Conservation (phyloP, 2,329 filamentous ascomycete species). For the Dactylellina leptospora region DNA sequence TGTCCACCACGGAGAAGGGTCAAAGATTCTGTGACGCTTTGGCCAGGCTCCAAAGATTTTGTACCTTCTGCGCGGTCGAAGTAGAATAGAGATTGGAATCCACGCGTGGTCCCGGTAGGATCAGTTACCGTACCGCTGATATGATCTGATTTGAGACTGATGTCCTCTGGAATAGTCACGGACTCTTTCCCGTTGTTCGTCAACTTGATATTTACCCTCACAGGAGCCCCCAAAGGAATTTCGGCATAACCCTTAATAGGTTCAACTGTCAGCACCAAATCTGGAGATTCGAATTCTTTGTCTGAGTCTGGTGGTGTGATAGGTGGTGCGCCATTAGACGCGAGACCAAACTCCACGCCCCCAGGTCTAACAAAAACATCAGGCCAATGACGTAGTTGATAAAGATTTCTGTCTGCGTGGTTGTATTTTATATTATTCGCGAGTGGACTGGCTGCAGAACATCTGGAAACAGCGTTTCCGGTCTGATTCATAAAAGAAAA, state of each 20-base stretch:
- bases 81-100: constrained; percentile 21
- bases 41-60: neutral
- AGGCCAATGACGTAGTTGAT: constrained; percentile 26
- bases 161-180: neutral
- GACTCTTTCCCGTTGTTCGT: constrained; percentile 3
- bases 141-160: constrained; percentile 20
- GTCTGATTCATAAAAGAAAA: constrained; percentile 26
- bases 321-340: neutral
- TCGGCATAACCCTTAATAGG: constrained; percentile 4
- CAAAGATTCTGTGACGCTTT: constrained; percentile 1
- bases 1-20: constrained; percentile 24
- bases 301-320: constrained; percentile 7
- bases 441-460: neutral
- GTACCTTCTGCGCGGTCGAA: constrained; percentile 6
- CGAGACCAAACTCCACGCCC: constrained; percentile 10
- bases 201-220: constrained; percentile 10
- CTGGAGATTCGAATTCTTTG: constrained; percentile 15
- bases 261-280: constrained; percentile 2
- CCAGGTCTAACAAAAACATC: constrained; percentile 19
- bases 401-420: constrained; percentile 25
- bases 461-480: neutral
- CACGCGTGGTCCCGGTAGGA: neutral
- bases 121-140: constrained; percentile 6
- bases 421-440: constrained; percentile 11
- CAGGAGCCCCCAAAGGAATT: constrained; percentile 15